Conservation (phyloP, 2,329 filamentous ascomycete species). For the Aspergillus brunneoviolaceus region DNA sequence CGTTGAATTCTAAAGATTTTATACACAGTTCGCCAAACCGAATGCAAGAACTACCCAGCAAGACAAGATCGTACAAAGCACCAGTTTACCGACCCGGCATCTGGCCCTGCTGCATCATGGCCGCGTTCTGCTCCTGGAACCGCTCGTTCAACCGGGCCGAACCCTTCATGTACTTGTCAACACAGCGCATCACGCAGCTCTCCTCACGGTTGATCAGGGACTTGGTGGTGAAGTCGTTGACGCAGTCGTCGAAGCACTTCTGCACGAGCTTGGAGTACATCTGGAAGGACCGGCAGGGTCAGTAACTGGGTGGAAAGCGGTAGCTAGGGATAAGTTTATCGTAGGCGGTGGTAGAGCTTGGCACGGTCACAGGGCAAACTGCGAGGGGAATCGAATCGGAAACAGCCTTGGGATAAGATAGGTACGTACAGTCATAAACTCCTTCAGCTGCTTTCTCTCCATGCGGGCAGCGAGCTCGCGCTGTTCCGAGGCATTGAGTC, state of each 20-base stretch:
- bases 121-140: slow-evolving; percentile 74
- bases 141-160: slow-evolving; percentile 87
- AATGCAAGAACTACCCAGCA: slow-evolving; percentile 10
- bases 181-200: slow-evolving; percentile 89
- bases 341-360: background rate
- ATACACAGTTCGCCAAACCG: slow-evolving; percentile 17
- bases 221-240: slow-evolving; percentile 98
- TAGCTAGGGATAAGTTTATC: background rate
- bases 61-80: slow-evolving; percentile 3
- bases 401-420: background rate
- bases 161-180: slow-evolving; percentile 92
- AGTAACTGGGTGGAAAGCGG: background rate
- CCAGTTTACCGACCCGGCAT: slow-evolving; percentile 44
- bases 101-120: slow-evolving; percentile 62
- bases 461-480: slow-evolving; percentile 91
- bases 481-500: slow-evolving; percentile 76
- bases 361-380: background rate
- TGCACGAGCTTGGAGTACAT: slow-evolving; percentile 63
- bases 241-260: slow-evolving; percentile 89
- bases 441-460: slow-evolving; percentile 98
- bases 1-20: slow-evolving; percentile 22
- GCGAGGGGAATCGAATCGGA: background rate
- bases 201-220: slow-evolving; percentile 83
- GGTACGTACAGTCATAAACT: slow-evolving; percentile 87
- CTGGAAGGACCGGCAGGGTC: slow-evolving; percentile 37